phyloP scores from a whole-genome alignment of 352 stramenopile genomes.

The Discostella stelligera region DNA sequence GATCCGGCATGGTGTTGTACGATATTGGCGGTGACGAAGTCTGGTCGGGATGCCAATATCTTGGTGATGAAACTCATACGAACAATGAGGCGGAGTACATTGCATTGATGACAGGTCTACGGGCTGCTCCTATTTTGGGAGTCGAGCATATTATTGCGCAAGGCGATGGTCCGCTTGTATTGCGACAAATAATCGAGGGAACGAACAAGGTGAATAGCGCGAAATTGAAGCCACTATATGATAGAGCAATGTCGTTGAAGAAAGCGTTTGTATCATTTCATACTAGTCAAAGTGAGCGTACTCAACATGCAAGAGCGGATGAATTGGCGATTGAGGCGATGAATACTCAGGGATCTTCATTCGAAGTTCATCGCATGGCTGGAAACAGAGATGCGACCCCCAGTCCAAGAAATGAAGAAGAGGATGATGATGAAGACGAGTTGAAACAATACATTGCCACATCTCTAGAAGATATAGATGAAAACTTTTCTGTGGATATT shows the following conservation, averaged over 20 bases:
- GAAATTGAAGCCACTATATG: slow-evolving; percentile 51
- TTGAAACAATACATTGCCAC: too few relatives aligned
- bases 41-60: slow-evolving; percentile 33
- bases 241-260: slow-evolving; percentile 40
- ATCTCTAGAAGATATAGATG: too few relatives aligned
- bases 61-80: slow-evolving; percentile 44
- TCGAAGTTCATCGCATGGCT: neutral
- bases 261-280: slow-evolving; percentile 61
- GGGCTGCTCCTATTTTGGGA: slow-evolving; percentile 53
- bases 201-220: slow-evolving; percentile 56
- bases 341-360: slow-evolving; percentile 41
- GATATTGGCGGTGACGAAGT: slow-evolving; percentile 23
- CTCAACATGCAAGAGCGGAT: slow-evolving; percentile 71
- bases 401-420: too few relatives aligned
- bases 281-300: slow-evolving; percentile 60
- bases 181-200: slow-evolving; percentile 58
- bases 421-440: too few relatives aligned
- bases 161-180: slow-evolving; percentile 65
- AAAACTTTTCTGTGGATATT: too few relatives aligned
- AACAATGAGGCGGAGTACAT: slow-evolving; percentile 78
- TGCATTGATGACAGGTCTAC: slow-evolving; percentile 54
- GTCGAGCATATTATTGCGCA: slow-evolving; percentile 54
- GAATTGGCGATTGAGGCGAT: slow-evolving; percentile 78
- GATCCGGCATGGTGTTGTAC: slow-evolving; percentile 49
- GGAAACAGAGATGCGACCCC: too few relatives aligned